phyloP scores from a whole-genome alignment of 257 asterid species.

The Ligustrum vulgare region DNA sequence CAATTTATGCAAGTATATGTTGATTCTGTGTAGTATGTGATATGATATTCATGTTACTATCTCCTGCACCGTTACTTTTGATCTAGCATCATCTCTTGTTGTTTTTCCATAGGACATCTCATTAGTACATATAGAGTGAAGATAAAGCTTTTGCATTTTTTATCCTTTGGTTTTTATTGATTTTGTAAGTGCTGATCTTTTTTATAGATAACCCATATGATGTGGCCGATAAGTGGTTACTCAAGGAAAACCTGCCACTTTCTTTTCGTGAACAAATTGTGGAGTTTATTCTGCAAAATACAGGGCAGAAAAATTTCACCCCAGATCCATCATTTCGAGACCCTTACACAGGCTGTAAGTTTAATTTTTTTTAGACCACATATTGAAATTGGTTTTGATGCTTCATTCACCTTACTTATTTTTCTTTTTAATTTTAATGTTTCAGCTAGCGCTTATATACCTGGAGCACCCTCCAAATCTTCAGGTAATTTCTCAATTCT shows the following conservation, averaged over 20 bases:
- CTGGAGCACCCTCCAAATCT: constrained; percentile 76
- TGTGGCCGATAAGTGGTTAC: constrained; percentile 94
- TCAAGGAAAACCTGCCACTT: constrained; percentile 84
- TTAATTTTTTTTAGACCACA: constrained; percentile 12
- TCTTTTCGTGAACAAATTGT: constrained; percentile 92
- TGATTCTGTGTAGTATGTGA: neutral
- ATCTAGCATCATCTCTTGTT: neutral
- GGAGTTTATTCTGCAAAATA: constrained; percentile 81
- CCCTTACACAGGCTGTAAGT: constrained; percentile 95
- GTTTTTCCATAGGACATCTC: constrained; percentile 4
- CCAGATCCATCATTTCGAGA: constrained; percentile 79
- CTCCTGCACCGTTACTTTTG: neutral
- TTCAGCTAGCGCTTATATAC: constrained; percentile 92
- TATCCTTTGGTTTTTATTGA: constrained; percentile 19
- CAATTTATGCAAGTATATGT: neutral
- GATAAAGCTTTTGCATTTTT: neutral
- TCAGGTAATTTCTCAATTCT: constrained; percentile 42
- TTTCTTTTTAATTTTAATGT: constrained; percentile 31
- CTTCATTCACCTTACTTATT: constrained; percentile 13
- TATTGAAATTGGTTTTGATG: constrained; percentile 19
- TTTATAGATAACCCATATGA: constrained; percentile 85
- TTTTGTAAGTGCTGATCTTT: constrained; percentile 25
- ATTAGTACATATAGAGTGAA: neutral
- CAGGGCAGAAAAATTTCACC: constrained; percentile 75
- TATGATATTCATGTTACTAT: neutral